These are phyloP conservation scores for Chaetomidium leptoderma DNA, from an alignment of 495 filamentous ascomycete species.

Conservation along the genomic window DNA sequence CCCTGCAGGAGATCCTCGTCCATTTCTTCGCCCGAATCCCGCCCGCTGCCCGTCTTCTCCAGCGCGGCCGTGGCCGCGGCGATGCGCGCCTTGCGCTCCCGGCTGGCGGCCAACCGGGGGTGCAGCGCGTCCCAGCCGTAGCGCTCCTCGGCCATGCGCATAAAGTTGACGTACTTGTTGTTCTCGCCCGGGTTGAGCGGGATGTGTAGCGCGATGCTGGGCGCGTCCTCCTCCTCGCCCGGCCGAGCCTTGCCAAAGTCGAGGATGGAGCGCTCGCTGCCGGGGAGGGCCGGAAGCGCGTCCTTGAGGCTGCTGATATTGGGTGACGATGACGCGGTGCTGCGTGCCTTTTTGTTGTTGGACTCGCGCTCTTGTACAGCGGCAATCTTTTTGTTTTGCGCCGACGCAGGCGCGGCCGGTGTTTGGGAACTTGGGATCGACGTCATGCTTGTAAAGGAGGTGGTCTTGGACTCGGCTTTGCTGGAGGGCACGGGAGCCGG, in stretches of 20 bases:
- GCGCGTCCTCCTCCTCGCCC: constrained; percentile 52
- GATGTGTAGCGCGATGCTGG: constrained; percentile 80
- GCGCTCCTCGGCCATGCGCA: constrained; percentile 82
- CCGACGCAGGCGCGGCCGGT: constrained; percentile 13
- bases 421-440: constrained; percentile 12
- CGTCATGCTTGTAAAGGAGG: constrained; percentile 40
- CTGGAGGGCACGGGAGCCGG: constrained; percentile 21
- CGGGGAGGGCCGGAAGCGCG: constrained; percentile 36
- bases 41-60: constrained; percentile 66
- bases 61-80: constrained; percentile 78
- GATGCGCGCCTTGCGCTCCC: constrained; percentile 71
- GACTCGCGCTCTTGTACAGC: constrained; percentile 35
- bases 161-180: constrained; percentile 93
- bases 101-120: constrained; percentile 81
- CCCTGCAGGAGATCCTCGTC: constrained; percentile 58
- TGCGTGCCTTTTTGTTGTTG: constrained; percentile 38
- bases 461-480: constrained; percentile 31
- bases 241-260: constrained; percentile 48
- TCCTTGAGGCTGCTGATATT: constrained; percentile 40
- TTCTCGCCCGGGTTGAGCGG: constrained; percentile 65
- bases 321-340: constrained; percentile 41
- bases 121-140: constrained; percentile 94
- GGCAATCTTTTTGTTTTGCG: constrained; percentile 33
- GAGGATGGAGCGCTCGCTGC: constrained; percentile 45
- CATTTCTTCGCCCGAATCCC: constrained; percentile 73